Conservation (phyloP, 2,329 filamentous ascomycete species). For the Westerdykella ornata region DNA sequence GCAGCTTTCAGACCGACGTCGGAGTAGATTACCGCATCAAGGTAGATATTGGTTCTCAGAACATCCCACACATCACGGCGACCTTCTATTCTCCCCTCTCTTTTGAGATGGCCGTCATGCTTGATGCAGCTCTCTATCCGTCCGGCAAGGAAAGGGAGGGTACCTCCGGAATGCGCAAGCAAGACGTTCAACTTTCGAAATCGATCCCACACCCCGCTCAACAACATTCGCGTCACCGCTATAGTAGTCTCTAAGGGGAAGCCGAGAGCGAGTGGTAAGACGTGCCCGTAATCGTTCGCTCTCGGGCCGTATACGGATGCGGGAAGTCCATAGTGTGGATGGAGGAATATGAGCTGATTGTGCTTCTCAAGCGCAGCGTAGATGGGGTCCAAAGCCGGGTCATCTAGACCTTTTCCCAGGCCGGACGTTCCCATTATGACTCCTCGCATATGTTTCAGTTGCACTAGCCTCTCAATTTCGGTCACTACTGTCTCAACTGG, state of each 20-base stretch:
- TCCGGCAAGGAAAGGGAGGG: constrained; percentile 80
- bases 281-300: constrained; percentile 72
- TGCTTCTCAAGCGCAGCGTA: constrained; percentile 62
- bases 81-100: constrained; percentile 53
- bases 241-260: constrained; percentile 94
- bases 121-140: constrained; percentile 80
- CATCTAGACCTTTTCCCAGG: constrained; percentile 72
- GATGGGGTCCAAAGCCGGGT: constrained; percentile 63
- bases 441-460: constrained; percentile 66
- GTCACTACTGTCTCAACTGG: constrained; percentile 53
- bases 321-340: constrained; percentile 87
- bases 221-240: constrained; percentile 76
- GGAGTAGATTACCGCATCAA: constrained; percentile 82
- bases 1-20: constrained; percentile 66
- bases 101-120: constrained; percentile 71
- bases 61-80: constrained; percentile 58
- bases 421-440: constrained; percentile 83
- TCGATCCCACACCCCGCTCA: constrained; percentile 78
- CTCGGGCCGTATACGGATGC: constrained; percentile 70
- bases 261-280: constrained; percentile 75
- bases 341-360: constrained; percentile 67
- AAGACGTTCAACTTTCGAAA: constrained; percentile 65
- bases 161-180: constrained; percentile 82
- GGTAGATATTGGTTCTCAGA: constrained; percentile 68
- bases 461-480: constrained; percentile 58